Evolutionary conservation across 345 rosid genomes (phyloP).

Genomic region (Citrus hindsii): DNA sequence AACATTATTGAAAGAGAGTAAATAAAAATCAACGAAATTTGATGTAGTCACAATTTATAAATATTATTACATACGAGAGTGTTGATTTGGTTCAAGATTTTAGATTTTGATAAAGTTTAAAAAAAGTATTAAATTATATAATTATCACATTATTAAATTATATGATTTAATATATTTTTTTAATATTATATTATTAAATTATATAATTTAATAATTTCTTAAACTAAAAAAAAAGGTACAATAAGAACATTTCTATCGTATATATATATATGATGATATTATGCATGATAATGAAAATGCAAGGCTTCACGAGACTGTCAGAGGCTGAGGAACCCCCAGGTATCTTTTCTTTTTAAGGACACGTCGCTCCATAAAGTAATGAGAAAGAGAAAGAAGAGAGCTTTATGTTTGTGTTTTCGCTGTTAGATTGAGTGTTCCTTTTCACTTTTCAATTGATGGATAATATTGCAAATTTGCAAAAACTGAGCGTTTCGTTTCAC

Average conservation of each 20-base stretch:
- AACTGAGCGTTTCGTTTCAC: constrained; percentile 1
- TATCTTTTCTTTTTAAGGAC: constrained; percentile 31
- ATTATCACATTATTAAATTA: not conserved
- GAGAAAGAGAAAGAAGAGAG: not conserved
- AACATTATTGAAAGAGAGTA: no score
- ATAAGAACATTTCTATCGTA: no score
- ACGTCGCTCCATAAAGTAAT: constrained; percentile 26
- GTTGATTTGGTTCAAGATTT: no score
- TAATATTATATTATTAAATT: no score
- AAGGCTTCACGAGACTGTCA: constrained; percentile 33
- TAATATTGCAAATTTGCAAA: not conserved
- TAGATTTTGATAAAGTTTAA: no score
- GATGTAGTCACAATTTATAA: no score
- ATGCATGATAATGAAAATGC: not conserved
- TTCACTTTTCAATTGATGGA: constrained; percentile 20
- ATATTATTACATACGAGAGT: no score
- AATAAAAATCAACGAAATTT: no score
- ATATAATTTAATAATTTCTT: no score
- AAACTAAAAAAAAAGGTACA: accelerated
- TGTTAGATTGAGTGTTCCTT: not conserved
- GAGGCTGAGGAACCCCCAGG: constrained; percentile 19
- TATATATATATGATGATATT: not conserved
- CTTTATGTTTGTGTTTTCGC: not conserved
- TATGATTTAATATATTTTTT: not conserved
- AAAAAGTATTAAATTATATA: no score